Conservation (phyloP, 164 flowering plant species). For the Liriodendron chinense region DNA sequence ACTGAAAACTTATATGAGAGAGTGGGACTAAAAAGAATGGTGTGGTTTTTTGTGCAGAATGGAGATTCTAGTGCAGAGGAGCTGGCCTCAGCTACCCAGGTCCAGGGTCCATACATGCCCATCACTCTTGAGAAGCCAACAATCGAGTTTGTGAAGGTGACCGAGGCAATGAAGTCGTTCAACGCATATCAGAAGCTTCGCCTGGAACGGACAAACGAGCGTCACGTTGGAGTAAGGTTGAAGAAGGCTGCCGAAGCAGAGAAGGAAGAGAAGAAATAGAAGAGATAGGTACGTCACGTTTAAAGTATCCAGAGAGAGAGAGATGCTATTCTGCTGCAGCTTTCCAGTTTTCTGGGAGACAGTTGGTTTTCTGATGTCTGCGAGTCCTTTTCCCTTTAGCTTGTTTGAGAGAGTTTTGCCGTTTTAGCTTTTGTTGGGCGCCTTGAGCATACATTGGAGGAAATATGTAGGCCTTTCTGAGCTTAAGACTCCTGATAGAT, state of each 20-base stretch:
- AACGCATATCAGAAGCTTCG: conserved; percentile 56
- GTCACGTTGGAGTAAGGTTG: conserved; percentile 43
- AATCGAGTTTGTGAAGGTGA: conserved; percentile 48
- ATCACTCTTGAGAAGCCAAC: conserved; percentile 41
- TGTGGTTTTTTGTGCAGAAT: conserved; percentile 17
- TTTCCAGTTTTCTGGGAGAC: background rate
- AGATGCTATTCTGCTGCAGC: background rate
- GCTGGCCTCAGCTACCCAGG: conserved; percentile 45
- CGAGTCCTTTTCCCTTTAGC: background rate
- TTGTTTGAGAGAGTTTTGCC: background rate
- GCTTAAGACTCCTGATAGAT: background rate
- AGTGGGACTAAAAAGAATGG: too few species aligned
- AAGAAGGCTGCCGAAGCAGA: conserved; percentile 68
- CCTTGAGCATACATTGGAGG: background rate
- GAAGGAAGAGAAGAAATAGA: conserved; percentile 60
- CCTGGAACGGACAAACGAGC: conserved; percentile 38
- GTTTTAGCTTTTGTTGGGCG: background rate
- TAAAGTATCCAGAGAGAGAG: background rate
- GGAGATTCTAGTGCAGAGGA: conserved; percentile 49
- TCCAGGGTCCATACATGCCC: conserved; percentile 41
- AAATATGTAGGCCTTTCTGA: background rate
- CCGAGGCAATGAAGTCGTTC: conserved; percentile 49
- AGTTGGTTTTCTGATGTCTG: background rate
- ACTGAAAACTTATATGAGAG: too few species aligned
- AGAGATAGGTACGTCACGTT: background rate